Evolutionary conservation across 148 eudicot species (phyloP), one percentile per base, ranked within the genome.

Genomic region (Chenopodium suecicum): DNA sequence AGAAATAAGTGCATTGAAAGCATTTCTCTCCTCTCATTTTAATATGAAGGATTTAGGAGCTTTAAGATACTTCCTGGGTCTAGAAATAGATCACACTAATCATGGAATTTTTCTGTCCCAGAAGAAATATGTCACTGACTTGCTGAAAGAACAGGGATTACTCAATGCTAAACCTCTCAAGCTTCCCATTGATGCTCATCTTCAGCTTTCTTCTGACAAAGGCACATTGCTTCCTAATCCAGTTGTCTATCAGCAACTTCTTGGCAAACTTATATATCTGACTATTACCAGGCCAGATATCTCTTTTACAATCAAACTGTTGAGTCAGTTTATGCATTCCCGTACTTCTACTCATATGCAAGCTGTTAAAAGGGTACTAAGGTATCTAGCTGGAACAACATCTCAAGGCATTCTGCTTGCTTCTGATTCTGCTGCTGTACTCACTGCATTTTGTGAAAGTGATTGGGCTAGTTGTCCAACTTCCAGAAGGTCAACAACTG

Each of bases 251-350:
- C 54, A 34, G 29, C 69, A 16, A 4, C 16, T 75, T 22, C 20
- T 75, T 46, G 79, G 84, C 0, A 74, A 66, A 44, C 48, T 81
- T 1, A 50, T 75, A 1, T 75, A 75, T 75, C 65, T 75, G 0
- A 54, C 78, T 1, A 29, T 75, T 54, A 23, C 46, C 0, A 27
- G 78, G 9, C 84, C 60, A 12, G 76, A 82, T 52, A 69, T 82
- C 1, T 4, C 80, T 4, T 77, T 66, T 46, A 7, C 23, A 2
- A 81, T 82, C 7, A 56, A 70, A 10, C 12, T 56, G 0, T 4
- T 76, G 4, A 68, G 76, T 19, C 58, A 76, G 27, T 77, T 50
- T 22, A 69, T 82, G 67, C 63, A 76, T 13, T 5, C 17, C 0
- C 84, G 81, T 7, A 44, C 64, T 2, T 4, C 50, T 0, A 10